A percentile compares a stretch with the other conserved stretches of the same genome.
Conservation (phyloP, 2,329 filamentous ascomycete species). For the Phyllosticta citribraziliensis region DNA sequence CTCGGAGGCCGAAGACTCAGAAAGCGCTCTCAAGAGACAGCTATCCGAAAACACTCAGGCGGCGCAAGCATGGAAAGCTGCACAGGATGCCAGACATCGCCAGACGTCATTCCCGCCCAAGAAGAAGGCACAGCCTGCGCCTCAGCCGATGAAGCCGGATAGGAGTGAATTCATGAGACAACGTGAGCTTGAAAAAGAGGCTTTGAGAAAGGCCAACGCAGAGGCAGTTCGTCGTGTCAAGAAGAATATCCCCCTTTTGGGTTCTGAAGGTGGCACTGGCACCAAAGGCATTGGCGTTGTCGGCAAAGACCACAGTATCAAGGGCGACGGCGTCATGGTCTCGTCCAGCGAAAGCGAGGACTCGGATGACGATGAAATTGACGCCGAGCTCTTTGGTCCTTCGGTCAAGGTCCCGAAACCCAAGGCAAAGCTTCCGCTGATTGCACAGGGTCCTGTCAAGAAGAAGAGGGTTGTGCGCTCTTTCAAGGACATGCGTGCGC, state of each 20-base stretch:
- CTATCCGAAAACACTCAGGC: constrained; percentile 32
- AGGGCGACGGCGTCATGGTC: constrained; percentile 84
- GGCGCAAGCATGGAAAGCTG: constrained; percentile 18
- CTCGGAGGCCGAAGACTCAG: constrained; percentile 3
- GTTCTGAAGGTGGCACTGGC: constrained; percentile 65
- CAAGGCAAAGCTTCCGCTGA: constrained; percentile 34
- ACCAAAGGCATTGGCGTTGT: constrained; percentile 60
- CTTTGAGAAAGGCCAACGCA: constrained; percentile 63
- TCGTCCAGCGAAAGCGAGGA: constrained; percentile 55
- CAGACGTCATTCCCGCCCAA: constrained; percentile 6
- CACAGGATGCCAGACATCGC: constrained; percentile 14
- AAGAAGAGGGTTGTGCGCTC: constrained; percentile 74
- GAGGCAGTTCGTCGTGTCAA: constrained; percentile 62
- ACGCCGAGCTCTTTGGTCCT: constrained; percentile 58
- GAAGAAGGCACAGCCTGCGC: constrained; percentile 13
- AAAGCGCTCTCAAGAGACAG: constrained; percentile 35
- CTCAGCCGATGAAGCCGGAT: constrained; percentile 27
- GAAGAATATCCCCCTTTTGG: constrained; percentile 35
- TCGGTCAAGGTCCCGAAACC: constrained; percentile 37
- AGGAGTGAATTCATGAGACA: constrained; percentile 58
- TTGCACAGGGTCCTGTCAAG: constrained; percentile 64
- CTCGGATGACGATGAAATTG: constrained; percentile 45
- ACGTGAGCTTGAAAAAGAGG: constrained; percentile 65
- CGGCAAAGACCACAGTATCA: constrained; percentile 67
- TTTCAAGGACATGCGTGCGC: constrained; percentile 86